Percentiles rank a stretch among this genome's conserved stretches.
These are phyloP conservation scores for Neurospora sp. DNA, from an alignment of 495 filamentous ascomycete genomes.

Conservation along the genomic window DNA sequence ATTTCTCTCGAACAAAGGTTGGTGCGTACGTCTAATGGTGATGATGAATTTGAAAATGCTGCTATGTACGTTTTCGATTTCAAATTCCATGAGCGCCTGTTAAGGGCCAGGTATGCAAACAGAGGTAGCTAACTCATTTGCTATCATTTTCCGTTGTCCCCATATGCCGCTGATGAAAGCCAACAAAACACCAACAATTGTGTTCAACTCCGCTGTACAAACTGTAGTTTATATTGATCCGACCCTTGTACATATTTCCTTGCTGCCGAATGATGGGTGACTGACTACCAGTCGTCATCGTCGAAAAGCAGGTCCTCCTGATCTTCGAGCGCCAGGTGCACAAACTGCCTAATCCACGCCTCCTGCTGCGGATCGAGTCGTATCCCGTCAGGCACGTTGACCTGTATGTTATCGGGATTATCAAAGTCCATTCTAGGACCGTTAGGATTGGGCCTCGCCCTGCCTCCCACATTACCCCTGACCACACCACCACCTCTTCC, in stretches of 20 bases:
- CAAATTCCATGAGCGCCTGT: neutral
- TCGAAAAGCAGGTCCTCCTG: constrained; percentile 37
- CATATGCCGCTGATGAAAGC: neutral
- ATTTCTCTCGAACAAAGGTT: too few species aligned
- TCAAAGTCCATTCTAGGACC: neutral
- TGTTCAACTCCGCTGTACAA: neutral
- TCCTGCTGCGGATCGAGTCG: constrained; percentile 27
- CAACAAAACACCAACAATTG: neutral
- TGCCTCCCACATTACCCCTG: constrained; percentile 1
- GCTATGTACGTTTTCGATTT: neutral
- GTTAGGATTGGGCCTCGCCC: neutral
- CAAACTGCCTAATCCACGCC: constrained; percentile 44
- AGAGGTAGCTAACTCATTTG: neutral
- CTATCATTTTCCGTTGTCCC: neutral
- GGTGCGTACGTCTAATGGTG: neutral
- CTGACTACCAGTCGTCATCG: constrained; percentile 19
- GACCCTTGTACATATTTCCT: constrained; percentile 9
- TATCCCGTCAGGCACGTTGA: neutral
- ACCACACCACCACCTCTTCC: neutral
- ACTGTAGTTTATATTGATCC: neutral
- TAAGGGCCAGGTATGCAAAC: neutral
- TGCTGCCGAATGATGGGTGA: neutral
- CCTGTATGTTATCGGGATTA: neutral
- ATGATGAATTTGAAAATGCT: neutral
- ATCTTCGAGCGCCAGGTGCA: constrained; percentile 42